Conservation (phyloP, 352 stramenopile genomes). For the Pythium myriotylum region DNA sequence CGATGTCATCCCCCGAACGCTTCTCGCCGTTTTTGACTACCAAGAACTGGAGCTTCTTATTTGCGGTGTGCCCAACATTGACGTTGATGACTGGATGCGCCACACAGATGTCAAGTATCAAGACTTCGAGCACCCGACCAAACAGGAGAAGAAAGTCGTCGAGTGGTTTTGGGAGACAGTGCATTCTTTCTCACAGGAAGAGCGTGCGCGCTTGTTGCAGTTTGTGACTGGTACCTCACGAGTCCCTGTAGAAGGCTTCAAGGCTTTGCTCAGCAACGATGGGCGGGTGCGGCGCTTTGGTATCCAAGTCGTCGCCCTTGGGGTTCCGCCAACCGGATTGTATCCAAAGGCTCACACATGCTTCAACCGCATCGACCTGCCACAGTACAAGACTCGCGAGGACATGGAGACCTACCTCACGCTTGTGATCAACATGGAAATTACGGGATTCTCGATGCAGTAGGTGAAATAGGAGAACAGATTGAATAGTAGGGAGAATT, state of each 20-base stretch:
- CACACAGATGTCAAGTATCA: constrained; percentile 86
- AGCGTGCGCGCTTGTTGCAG: constrained; percentile 87
- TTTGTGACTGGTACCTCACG: constrained; percentile 91
- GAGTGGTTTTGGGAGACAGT: constrained; percentile 92
- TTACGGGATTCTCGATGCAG: constrained; percentile 96
- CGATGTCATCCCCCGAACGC: constrained; percentile 86
- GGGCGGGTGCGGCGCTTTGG: constrained; percentile 93
- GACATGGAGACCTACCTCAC: constrained; percentile 95
- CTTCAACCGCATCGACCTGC: constrained; percentile 89
- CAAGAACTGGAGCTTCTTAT: constrained; percentile 96
- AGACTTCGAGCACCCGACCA: constrained; percentile 62
- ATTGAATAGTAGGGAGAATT: no score
- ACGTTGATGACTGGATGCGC: constrained; percentile 89
- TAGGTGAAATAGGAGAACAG: no score
- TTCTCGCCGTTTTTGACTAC: constrained; percentile 92
- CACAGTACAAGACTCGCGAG: constrained; percentile 68
- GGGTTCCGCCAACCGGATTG: constrained; percentile 62
- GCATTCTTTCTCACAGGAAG: constrained; percentile 75
- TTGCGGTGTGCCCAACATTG: constrained; percentile 88
- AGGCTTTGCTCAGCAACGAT: constrained; percentile 76
- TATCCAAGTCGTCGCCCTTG: constrained; percentile 93
- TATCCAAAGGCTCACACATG: constrained; percentile 89
- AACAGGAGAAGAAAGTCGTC: constrained; percentile 64
- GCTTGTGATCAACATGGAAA: constrained; percentile 98
- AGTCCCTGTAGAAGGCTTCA: constrained; percentile 96